phyloP scores from a whole-genome alignment of 768 basidiomycete genomes.

The Tylopilus balloui region DNA sequence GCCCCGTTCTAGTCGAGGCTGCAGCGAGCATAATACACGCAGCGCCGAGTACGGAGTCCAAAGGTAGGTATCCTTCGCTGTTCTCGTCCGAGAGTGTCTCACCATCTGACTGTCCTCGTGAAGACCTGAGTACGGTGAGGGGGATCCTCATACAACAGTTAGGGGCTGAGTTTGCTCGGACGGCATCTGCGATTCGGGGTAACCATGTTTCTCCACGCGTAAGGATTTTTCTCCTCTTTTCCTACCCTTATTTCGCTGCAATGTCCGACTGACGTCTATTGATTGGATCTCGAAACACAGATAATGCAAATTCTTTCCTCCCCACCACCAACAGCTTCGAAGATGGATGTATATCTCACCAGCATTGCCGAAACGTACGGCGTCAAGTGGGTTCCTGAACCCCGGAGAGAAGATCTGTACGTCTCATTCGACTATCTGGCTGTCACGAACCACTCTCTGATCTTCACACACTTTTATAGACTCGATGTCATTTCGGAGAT shows the following conservation, averaged over 20 bases:
- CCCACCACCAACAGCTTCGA: slow-evolving; percentile 51
- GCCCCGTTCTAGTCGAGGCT: slow-evolving; percentile 58
- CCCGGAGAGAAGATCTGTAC: slow-evolving; percentile 58
- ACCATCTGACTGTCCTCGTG: not conserved
- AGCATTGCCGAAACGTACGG: slow-evolving; percentile 49
- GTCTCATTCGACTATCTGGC: slow-evolving; percentile 14
- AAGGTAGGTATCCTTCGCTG: slow-evolving; percentile 41
- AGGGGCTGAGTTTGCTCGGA: slow-evolving; percentile 52
- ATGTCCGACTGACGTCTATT: not conserved
- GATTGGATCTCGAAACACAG: slow-evolving; percentile 22
- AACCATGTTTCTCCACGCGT: slow-evolving; percentile 53
- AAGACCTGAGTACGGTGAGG: slow-evolving; percentile 57
- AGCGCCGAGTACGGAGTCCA: slow-evolving; percentile 49
- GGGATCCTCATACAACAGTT: slow-evolving; percentile 53
- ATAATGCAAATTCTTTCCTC: slow-evolving; percentile 50
- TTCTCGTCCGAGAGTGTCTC: not conserved
- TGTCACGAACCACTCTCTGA: not conserved
- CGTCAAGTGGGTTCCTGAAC: slow-evolving; percentile 60
- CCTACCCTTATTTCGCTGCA: not conserved
- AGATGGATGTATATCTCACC: slow-evolving; percentile 52
- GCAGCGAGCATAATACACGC: slow-evolving; percentile 65
- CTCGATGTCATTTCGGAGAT: slow-evolving; percentile 56
- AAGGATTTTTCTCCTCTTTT: slow-evolving; percentile 7
- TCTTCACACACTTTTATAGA: slow-evolving; percentile 31
- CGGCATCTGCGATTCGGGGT: slow-evolving; percentile 48